Conservation (phyloP, 2,329 filamentous ascomycete genomes). For the Phaeomoniella chlamydospora region DNA sequence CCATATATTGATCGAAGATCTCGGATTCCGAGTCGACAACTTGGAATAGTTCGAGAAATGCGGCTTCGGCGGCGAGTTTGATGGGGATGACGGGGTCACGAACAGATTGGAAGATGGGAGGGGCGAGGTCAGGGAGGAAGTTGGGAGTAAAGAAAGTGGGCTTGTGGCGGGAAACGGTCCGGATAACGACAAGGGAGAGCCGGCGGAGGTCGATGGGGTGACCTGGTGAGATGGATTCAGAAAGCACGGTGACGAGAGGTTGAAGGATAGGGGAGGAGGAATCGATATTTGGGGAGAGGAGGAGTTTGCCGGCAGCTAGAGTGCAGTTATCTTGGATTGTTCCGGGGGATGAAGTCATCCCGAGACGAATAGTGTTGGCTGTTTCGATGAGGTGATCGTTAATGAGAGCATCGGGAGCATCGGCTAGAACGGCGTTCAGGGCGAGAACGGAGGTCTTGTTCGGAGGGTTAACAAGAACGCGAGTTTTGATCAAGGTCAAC, state of each 20-base stretch:
- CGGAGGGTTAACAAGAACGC: conserved; percentile 64
- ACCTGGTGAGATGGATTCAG: conserved; percentile 61
- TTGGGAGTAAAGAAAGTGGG: conserved; percentile 72
- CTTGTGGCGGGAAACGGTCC: conserved; percentile 68
- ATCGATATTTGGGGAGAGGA: conserved; percentile 49
- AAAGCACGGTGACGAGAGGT: conserved; percentile 64
- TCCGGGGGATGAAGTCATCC: conserved; percentile 38
- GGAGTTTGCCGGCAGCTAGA: conserved; percentile 78
- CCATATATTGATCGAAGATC: conserved; percentile 83
- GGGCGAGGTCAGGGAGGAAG: conserved; percentile 55
- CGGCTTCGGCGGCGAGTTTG: conserved; percentile 87
- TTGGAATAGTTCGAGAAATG: conserved; percentile 79
- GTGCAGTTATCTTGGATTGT: conserved; percentile 81
- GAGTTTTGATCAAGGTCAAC: conserved; percentile 45
- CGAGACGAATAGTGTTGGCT: conserved; percentile 63
- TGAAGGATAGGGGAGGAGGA: conserved; percentile 61
- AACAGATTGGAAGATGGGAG: conserved; percentile 76
- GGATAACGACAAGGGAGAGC: conserved; percentile 71
- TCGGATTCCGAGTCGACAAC: conserved; percentile 76
- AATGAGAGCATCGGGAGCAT: conserved; percentile 58
- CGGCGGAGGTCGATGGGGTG: conserved; percentile 70
- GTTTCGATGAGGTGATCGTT: conserved; percentile 59
- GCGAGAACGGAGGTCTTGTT: conserved; percentile 69
- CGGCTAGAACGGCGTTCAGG: conserved; percentile 75
- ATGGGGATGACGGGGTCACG: conserved; percentile 87